A percentile compares a stretch with the other conserved stretches of the same genome.
Conservation (phyloP, 495 filamentous ascomycete species). For the Annulohypoxylon moriforme region DNA sequence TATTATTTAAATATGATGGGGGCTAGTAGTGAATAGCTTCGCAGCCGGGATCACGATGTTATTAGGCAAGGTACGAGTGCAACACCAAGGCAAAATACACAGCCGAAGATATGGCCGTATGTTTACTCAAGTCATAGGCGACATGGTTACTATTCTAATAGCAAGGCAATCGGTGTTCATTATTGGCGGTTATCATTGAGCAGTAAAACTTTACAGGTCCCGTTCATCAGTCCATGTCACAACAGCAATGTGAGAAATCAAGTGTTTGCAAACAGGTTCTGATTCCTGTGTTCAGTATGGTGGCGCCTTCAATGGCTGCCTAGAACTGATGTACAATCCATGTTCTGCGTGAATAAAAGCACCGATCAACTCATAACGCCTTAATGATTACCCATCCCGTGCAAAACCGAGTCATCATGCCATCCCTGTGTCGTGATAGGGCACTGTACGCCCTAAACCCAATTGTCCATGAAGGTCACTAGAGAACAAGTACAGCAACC, state of each 20-base stretch:
- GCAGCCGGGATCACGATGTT: too few species aligned
- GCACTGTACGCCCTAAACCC: conserved; percentile 34
- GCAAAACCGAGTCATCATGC: conserved; percentile 51
- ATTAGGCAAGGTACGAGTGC: too few species aligned
- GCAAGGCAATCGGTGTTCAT: too few species aligned
- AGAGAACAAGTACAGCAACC: conserved; percentile 11
- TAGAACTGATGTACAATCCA: conserved; percentile 51
- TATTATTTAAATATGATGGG: too few species aligned
- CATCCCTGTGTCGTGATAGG: conserved; percentile 48
- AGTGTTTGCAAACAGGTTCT: conserved; percentile 27
- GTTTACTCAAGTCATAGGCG: too few species aligned
- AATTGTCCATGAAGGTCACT: conserved; percentile 38
- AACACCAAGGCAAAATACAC: too few species aligned
- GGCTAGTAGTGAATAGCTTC: too few species aligned
- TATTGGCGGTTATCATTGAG: too few species aligned
- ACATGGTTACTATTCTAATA: not conserved
- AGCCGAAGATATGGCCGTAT: too few species aligned
- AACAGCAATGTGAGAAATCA: not conserved
- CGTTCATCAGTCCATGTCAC: conserved; percentile 10
- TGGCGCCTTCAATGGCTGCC: conserved; percentile 16
- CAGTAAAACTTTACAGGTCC: too few species aligned
- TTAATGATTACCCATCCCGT: conserved; percentile 50
- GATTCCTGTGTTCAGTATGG: conserved; percentile 42
- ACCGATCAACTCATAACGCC: conserved; percentile 55
- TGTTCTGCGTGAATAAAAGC: conserved; percentile 39